phyloP scores from a whole-genome alignment of 2,329 filamentous ascomycete species.

The Fusarium verticillioides region DNA sequence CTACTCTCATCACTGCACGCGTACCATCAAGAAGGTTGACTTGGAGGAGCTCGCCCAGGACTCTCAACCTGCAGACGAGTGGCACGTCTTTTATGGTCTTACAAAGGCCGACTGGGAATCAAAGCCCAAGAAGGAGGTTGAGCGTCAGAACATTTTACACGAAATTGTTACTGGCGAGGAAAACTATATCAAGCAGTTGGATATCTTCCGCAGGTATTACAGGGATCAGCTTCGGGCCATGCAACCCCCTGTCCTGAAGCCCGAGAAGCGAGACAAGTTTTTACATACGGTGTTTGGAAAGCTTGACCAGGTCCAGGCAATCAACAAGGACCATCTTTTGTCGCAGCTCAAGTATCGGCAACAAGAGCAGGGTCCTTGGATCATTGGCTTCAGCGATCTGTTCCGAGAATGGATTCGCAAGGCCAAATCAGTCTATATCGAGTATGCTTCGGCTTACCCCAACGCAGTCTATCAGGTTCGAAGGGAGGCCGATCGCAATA shows the following conservation, averaged over 20 bases:
- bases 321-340: conserved; percentile 92
- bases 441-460: conserved; percentile 90
- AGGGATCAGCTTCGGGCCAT: conserved; percentile 79
- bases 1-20: conserved; percentile 93
- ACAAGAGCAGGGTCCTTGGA: conserved; percentile 95
- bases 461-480: conserved; percentile 85
- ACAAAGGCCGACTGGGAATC: conserved; percentile 79
- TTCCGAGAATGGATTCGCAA: conserved; percentile 99
- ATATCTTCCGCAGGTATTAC: conserved; percentile 87
- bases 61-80: conserved; percentile 77
- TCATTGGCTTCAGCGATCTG: conserved; percentile 93
- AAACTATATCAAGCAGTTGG: conserved; percentile 86
- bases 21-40: conserved; percentile 94
- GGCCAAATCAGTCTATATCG: conserved; percentile 86
- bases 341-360: conserved; percentile 97
- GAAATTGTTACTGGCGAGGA: conserved; percentile 96
- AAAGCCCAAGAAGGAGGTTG: conserved; percentile 85
- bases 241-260: conserved; percentile 83
- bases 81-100: conserved; percentile 89
- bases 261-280: conserved; percentile 82
- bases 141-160: conserved; percentile 92
- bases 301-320: conserved; percentile 85
- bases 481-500: conserved; percentile 84
- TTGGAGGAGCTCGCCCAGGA: conserved; percentile 79
- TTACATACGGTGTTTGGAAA: conserved; percentile 89